These are phyloP conservation scores for Amanita subjunquillea DNA, from an alignment of 768 basidiomycete species.

Conservation along the genomic window DNA sequence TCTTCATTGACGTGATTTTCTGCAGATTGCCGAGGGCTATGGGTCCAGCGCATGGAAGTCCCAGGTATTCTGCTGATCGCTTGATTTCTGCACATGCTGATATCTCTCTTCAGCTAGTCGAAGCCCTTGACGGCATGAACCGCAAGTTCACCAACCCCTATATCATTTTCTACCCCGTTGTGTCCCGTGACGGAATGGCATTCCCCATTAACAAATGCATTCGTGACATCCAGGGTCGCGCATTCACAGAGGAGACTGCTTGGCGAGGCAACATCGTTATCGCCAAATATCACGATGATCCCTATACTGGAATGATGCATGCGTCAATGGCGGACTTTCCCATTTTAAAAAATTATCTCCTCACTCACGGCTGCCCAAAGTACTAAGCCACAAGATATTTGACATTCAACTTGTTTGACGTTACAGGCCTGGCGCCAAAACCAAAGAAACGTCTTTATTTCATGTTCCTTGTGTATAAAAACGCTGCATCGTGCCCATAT, in stretches of 20 bases:
- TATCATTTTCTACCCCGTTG: slow-evolving; percentile 67
- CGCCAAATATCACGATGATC: slow-evolving; percentile 55
- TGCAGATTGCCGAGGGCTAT: slow-evolving; percentile 58
- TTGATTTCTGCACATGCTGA: neutral
- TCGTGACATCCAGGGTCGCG: slow-evolving; percentile 59
- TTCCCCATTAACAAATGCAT: slow-evolving; percentile 75
- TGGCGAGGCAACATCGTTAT: slow-evolving; percentile 79
- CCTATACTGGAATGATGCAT: slow-evolving; percentile 52
- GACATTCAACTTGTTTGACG: neutral
- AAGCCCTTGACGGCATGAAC: slow-evolving; percentile 73
- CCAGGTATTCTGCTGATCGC: slow-evolving; percentile 32
- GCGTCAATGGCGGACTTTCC: slow-evolving; percentile 81
- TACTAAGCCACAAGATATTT: neutral
- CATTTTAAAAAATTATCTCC: slow-evolving; percentile 69
- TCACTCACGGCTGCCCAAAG: slow-evolving; percentile 45
- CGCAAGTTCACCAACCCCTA: slow-evolving; percentile 71
- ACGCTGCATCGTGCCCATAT: slow-evolving; percentile 4
- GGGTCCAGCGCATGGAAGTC: slow-evolving; percentile 64
- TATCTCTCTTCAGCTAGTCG: slow-evolving; percentile 40
- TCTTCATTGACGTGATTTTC: slow-evolving; percentile 7
- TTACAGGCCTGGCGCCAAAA: neutral
- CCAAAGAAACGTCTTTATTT: neutral
- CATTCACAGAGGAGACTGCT: slow-evolving; percentile 50
- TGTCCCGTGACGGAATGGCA: slow-evolving; percentile 72
- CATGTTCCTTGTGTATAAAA: slow-evolving; percentile 4